Percentiles rank a stretch among this genome's conserved stretches.
These are phyloP conservation scores for Phytophthora podocarpi DNA, from an alignment of 352 stramenopile species.

Conservation along the genomic window DNA sequence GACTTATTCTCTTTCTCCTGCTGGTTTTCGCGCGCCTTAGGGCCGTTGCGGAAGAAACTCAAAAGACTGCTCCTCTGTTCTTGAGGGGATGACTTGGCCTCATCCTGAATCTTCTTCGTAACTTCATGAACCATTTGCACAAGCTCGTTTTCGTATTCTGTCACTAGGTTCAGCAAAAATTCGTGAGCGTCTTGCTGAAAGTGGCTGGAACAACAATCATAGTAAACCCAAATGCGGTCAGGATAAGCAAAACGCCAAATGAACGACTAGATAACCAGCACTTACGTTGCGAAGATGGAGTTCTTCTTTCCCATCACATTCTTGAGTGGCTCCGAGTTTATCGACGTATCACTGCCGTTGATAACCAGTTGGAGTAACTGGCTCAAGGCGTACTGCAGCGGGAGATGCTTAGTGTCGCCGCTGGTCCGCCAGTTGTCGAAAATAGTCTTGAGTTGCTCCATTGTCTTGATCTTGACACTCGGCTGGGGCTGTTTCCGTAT, in stretches of 20 bases:
- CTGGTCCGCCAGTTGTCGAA: constrained; percentile 55
- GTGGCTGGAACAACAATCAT: constrained; percentile 43
- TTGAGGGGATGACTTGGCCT: constrained; percentile 29
- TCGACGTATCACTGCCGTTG: constrained; percentile 64
- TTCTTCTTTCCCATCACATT: constrained; percentile 78
- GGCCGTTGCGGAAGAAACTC: constrained; percentile 63
- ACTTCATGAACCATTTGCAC: constrained; percentile 48
- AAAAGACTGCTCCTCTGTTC: constrained; percentile 50
- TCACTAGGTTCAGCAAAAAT: constrained; percentile 85
- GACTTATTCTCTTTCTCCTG: constrained; percentile 20
- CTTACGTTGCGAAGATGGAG: constrained; percentile 82
- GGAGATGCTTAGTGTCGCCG: constrained; percentile 57
- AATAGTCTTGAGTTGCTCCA: constrained; percentile 51
- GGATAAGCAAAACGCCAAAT: background rate
- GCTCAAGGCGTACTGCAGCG: constrained; percentile 58
- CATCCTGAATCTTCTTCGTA: constrained; percentile 39
- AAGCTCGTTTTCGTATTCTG: constrained; percentile 87
- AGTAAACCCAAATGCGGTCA: constrained; percentile 15
- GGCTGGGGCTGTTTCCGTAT: constrained; percentile 56
- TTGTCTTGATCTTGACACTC: constrained; percentile 34
- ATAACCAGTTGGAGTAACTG: constrained; percentile 68
- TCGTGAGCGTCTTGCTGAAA: constrained; percentile 89
- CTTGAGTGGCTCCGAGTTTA: constrained; percentile 85
- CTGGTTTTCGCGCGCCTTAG: constrained; percentile 10
- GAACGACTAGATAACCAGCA: constrained; percentile 6